Base-by-base conservation (phyloP, 208 protist genomes). In the Porcisia hertigi region DNA sequence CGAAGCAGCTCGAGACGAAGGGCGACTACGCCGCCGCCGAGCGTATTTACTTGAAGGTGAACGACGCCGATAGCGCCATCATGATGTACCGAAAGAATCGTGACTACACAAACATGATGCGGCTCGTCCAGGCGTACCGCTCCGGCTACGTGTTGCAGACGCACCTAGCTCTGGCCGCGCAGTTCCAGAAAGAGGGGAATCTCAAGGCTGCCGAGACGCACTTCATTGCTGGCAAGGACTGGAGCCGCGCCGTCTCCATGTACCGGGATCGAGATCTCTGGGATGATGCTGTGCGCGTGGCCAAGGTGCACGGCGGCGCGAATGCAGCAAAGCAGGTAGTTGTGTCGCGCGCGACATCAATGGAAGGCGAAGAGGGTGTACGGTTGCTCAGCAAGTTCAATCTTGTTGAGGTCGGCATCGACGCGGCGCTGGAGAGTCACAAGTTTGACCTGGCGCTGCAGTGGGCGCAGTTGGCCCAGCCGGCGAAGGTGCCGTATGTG, bases 271-370 rank as follows among this genome's bases (percentile, higher is more conserved):
- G 85, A 25, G 98, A 98, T 54, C 87, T 97, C 88, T 99, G 98
- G 98, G 97, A 99, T 60, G 98, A 99, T 74, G 98, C 98, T 6
- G 97, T 99, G 82, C 94, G 98, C 70, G 96, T 99, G 11, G 98
- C 98, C 18, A 98, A 99, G 87, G 84, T 92, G 69, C 92, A 98
- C 83, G 98, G 97, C 69, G 98, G 98, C 47, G 87, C 88, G 25
- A 97, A 94, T 79, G 94, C 95, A 6, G 88, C 95, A 18, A 97
- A 97, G 87, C 96, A 99, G 78, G 96, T 99, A 4, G 96, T 98
- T 18, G 90, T 98, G 58, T 96, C 95, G 30, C 96, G 96, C 79
- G 97, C 96, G 39, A 90, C 97, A 77, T 91, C 91, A 73, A 86
- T 97, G 57, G 97, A 98, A 55, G 96, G 91, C 36, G 98, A 99